Base-by-base conservation (phyloP, 2,329 filamentous ascomycete species). In the Aplosporella prunicola region DNA sequence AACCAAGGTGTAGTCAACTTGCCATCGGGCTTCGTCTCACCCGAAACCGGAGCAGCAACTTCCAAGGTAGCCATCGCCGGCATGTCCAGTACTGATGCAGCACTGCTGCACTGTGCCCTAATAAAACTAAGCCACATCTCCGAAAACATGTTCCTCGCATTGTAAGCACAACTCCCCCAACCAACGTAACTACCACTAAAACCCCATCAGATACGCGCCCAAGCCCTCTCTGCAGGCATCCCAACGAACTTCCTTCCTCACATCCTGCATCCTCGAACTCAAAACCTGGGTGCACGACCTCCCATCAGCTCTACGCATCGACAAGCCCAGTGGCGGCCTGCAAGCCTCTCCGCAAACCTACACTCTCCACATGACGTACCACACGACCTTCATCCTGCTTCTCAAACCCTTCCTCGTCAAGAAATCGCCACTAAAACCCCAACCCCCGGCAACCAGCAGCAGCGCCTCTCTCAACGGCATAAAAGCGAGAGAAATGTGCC, bases 201-300 rank as follows among this genome's bases (percentile, higher is more conserved):
- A 40, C 9, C 0, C 2, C 8, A 10, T 11, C 11, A 58, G 55
- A 17, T 58, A 53, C 44, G 54, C 53, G 0, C 57, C 56, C 2
- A 57, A 56, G 28, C 50, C 49, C 5, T 18, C 17, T 13, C n/a
- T 25, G 20, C 2, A 41, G 47, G 39, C 39, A 23, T 20, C 39
- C 20, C 34, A 51, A 48, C 39, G 47, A 40, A 32, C 45, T 20
- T 15, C 49, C 7, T 58, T 58, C 37, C 52, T 59, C 20, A 47
- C 55, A 2, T 50, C 47, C 3, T 55, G 51, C 34, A 42, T 57
- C 2, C 42, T 60, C 5, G 51, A 58, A 25, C 47, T 61, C 2
- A 56, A 52, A 40, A 54, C 47, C 2, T 60, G 57, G 57, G 47
- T 53, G 35, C 59, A 61, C 22, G 52, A 59, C 29, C 48, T 61